Conservation (phyloP, 257 asterid genomes). For the Coffea canephora region DNA sequence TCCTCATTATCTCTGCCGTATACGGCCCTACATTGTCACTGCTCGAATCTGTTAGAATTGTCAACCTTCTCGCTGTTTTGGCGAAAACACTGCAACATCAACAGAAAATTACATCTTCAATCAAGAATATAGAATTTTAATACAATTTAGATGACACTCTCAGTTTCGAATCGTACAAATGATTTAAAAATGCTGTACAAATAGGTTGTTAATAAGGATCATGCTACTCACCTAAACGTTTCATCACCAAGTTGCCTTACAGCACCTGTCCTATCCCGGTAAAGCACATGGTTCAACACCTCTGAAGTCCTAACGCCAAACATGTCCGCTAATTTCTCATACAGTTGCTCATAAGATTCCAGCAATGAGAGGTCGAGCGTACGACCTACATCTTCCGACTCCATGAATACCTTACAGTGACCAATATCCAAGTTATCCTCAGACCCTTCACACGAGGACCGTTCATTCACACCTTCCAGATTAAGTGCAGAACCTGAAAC, state of each 20-base stretch:
- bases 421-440: conserved; percentile 47
- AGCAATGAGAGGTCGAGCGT: conserved; percentile 64
- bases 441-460: conserved; percentile 36
- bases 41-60: conserved; percentile 56
- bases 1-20: conserved; percentile 27
- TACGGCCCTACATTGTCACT: conserved; percentile 44
- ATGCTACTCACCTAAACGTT: conserved; percentile 52
- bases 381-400: conserved; percentile 78
- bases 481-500: conserved; percentile 46
- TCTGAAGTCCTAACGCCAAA: conserved; percentile 55
- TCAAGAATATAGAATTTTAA: neutral
- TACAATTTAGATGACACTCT: neutral
- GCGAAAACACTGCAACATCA: conserved; percentile 51
- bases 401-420: conserved; percentile 82
- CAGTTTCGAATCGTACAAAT: neutral
- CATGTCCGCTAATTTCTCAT: conserved; percentile 53
- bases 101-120: neutral
- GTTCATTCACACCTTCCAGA: conserved; percentile 36
- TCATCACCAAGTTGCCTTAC: conserved; percentile 61
- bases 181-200: neutral
- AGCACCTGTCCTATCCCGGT: conserved; percentile 53
- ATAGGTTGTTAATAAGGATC: neutral
- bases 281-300: conserved; percentile 45
- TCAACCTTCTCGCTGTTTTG: conserved; percentile 59
- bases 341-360: conserved; percentile 64